Base-by-base conservation (phyloP, 352 stramenopile genomes). In the Lagenidium giganteum region DNA sequence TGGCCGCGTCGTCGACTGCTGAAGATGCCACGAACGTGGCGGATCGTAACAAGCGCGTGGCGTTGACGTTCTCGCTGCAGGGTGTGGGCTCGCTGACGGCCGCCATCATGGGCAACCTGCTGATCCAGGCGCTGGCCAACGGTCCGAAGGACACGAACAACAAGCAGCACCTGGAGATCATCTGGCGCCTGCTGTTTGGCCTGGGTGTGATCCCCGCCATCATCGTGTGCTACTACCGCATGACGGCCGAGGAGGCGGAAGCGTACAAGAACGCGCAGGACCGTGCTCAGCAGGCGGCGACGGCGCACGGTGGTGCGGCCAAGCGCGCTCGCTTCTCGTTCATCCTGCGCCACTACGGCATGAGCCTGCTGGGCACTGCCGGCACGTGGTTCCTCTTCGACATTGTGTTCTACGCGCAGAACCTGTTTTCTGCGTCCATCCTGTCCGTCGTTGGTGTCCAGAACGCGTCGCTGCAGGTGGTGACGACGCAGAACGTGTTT, bases 301-400 rank as follows among this genome's bases (percentile, higher is more conserved):
- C 22, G 14, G 44, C 51, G 31, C 14, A 28, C 22, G 16, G 32
- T 24, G n/a, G 27, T 12, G 11, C 38, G 6, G 16, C 30, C 17
- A 41, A 50, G 20, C 16, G 34, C 8, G 26, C n/a, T 33, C 55
- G 28, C 42, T 32, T 30, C 7, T 20, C 20, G 17, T 76, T 83
- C 52, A 76, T 86, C 22, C 20, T 77, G 16, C 55, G 54, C 5
- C 47, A 86, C 54, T 83, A 83, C 47, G 57, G 70, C n/a, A 45
- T 52, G 16, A 52, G 59, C 11, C 51, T 94, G 5, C 25, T 92
- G 3, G 82, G 79, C 2, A 87, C 71, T 28, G 79, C 82, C 0
- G 77, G 72, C 44, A 74, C 73, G 37, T 95, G 83, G 80, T 91
- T 95, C 53, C 68, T 93, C 9, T 90, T 92, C 48, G 83, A 93